Conservation (phyloP, 164 flowering plant species). For the Euptelea pleiosperma region DNA sequence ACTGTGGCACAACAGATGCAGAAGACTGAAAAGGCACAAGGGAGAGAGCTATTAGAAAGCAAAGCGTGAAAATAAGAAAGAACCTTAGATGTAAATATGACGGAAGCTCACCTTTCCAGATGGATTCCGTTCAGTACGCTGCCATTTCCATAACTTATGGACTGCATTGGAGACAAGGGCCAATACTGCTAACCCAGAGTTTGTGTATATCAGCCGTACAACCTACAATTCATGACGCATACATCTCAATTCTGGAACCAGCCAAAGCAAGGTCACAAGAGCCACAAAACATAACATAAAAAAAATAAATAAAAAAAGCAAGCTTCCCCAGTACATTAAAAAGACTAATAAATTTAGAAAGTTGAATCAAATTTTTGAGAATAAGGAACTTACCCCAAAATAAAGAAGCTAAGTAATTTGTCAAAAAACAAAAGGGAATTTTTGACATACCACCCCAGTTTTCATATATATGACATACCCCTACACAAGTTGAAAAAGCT, state of each 20-base stretch:
- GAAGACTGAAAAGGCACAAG: slow-evolving; percentile 41
- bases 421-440: too few relatives aligned
- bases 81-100: not conserved
- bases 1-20: slow-evolving; percentile 50
- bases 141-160: slow-evolving; percentile 84
- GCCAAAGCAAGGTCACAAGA: not conserved
- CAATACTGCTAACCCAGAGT: slow-evolving; percentile 54
- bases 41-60: not conserved
- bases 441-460: too few relatives aligned
- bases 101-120: slow-evolving; percentile 45
- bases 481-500: too few relatives aligned
- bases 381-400: too few relatives aligned
- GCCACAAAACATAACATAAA: not conserved
- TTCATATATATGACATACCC: too few relatives aligned
- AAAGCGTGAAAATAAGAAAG: not conserved
- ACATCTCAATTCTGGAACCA: not conserved
- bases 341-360: too few relatives aligned
- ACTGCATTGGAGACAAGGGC: slow-evolving; percentile 60
- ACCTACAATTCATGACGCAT: slow-evolving; percentile 35
- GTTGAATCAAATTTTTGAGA: too few relatives aligned
- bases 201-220: slow-evolving; percentile 53
- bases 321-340: not conserved
- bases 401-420: too few relatives aligned
- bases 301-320: not conserved
- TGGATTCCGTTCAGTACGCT: slow-evolving; percentile 53